These are phyloP conservation scores for Aspergillus ochraceoroseus DNA, from an alignment of 2,329 filamentous ascomycete genomes.

Conservation along the genomic window DNA sequence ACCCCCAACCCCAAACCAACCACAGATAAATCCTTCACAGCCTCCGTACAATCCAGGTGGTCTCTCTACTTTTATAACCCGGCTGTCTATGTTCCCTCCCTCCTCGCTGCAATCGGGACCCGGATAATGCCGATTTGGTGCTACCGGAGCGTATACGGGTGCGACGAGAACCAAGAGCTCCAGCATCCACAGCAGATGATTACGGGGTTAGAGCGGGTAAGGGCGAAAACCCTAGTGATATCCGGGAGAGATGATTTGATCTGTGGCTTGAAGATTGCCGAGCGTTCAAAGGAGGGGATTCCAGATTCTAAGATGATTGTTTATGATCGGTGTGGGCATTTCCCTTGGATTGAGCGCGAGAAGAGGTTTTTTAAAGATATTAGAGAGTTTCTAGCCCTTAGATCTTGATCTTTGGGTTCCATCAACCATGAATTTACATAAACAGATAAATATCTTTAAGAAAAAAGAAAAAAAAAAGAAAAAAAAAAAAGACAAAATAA, in stretches of 20 bases:
- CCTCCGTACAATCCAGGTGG: conserved; percentile 16
- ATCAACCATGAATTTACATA: too few species aligned
- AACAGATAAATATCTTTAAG: too few species aligned
- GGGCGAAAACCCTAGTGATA: conserved; percentile 26
- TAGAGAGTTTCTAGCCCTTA: conserved; percentile 1
- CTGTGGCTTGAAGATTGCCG: not conserved
- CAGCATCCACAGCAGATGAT: conserved; percentile 19
- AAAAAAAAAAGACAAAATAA: not conserved
- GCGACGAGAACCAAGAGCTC: conserved; percentile 9
- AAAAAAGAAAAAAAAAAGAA: too few species aligned
- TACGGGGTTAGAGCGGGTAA: conserved; percentile 19
- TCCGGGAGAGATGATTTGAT: conserved; percentile 9
- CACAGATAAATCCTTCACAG: conserved; percentile 21
- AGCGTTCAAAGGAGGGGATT: not conserved
- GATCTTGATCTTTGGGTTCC: too few species aligned
- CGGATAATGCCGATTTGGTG: conserved; percentile 14
- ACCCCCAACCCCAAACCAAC: too few species aligned
- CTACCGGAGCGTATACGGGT: conserved; percentile 10
- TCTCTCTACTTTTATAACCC: conserved; percentile 28
- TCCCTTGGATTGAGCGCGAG: conserved; percentile 1
- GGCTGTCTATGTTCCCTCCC: conserved; percentile 10
- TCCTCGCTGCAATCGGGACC: conserved; percentile 17
- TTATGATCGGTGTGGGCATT: not conserved
- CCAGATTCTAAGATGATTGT: not conserved
- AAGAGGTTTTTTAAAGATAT: not conserved